Conservation (phyloP, 1,284 basidiomycete genomes). For the Porodaedalea pini region DNA sequence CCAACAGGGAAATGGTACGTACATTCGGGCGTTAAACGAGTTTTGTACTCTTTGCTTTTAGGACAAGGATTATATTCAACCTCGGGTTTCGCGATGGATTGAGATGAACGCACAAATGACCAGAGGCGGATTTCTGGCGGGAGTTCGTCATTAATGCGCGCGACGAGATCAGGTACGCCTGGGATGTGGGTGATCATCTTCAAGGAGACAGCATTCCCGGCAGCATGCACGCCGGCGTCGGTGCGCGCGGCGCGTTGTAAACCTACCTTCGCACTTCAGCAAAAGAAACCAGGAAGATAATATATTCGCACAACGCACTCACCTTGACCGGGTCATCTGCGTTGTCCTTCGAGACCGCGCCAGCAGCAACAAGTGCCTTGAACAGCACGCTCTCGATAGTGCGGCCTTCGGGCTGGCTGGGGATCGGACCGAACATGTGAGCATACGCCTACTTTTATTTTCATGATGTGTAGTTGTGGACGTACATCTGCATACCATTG, state of each 20-base stretch:
- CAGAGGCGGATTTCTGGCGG: constrained; percentile 92
- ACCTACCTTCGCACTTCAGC: constrained; percentile 52
- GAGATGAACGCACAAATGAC: constrained; percentile 62
- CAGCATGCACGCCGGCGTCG: constrained; percentile 97
- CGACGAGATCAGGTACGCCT: constrained; percentile 65
- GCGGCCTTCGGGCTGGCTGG: constrained; percentile 54
- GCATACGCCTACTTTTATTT: constrained; percentile 4
- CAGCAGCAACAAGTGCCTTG: constrained; percentile 82
- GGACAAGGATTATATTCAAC: background rate
- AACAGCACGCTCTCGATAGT: constrained; percentile 95
- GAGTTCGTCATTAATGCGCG: constrained; percentile 81
- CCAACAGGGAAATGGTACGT: constrained; percentile 31
- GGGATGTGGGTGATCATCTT: constrained; percentile 84
- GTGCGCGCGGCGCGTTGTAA: constrained; percentile 91
- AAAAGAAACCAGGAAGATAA: background rate
- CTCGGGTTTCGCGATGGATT: background rate
- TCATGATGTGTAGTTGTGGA: constrained; percentile 20
- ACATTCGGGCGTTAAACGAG: constrained; percentile 90
- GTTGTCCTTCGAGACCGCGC: constrained; percentile 91
- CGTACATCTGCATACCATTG: constrained; percentile 95
- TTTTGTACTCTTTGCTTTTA: constrained; percentile 74
- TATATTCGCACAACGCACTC: constrained; percentile 13
- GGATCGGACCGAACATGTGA: constrained; percentile 28
- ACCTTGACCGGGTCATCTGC: constrained; percentile 89
- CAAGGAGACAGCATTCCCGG: constrained; percentile 89